Percentiles rank a stretch among this genome's conserved stretches.
These are phyloP conservation scores for Colletotrichum trifolii DNA, from an alignment of 2,329 filamentous ascomycete genomes.

Conservation along the genomic window DNA sequence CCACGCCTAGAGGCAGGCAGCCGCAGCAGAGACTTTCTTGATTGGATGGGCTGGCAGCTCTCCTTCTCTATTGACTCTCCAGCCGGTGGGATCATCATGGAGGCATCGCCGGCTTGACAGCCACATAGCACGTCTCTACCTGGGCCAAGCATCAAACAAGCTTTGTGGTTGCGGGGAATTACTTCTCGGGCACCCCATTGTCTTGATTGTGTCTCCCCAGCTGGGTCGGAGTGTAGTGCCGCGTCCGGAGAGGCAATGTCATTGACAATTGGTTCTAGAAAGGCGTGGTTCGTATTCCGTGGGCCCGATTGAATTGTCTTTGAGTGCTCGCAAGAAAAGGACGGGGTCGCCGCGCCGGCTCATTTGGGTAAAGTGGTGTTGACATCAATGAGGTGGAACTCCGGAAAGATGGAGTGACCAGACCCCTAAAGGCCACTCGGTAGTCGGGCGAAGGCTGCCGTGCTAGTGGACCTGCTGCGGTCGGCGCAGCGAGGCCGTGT, in stretches of 20 bases:
- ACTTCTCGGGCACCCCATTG: too few species aligned
- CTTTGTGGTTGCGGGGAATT: constrained; percentile 9
- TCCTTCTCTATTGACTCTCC: too few species aligned
- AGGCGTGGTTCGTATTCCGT: constrained; percentile 16
- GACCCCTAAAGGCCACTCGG: constrained; percentile 5
- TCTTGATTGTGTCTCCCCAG: too few species aligned
- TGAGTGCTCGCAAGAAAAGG: constrained; percentile 3
- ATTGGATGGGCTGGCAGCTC: background rate
- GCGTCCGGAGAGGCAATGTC: too few species aligned
- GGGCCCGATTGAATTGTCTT: background rate
- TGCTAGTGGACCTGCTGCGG: constrained; percentile 5
- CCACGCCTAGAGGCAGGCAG: constrained; percentile 8
- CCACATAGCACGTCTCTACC: background rate
- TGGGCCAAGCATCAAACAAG: constrained; percentile 24
- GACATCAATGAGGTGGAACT: constrained; percentile 16
- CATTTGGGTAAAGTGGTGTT: constrained; percentile 18
- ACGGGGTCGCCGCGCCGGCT: constrained; percentile 16
- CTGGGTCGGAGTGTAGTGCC: too few species aligned
- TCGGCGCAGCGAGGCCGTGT: background rate
- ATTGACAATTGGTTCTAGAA: constrained; percentile 8
- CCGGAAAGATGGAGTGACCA: background rate
- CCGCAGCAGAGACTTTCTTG: background rate
- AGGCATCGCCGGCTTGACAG: background rate
- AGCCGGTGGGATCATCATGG: too few species aligned
- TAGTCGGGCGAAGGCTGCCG: constrained; percentile 14